phyloP scores from a whole-genome alignment of 2,329 filamentous ascomycete species.

The Coleophoma cylindrospora region DNA sequence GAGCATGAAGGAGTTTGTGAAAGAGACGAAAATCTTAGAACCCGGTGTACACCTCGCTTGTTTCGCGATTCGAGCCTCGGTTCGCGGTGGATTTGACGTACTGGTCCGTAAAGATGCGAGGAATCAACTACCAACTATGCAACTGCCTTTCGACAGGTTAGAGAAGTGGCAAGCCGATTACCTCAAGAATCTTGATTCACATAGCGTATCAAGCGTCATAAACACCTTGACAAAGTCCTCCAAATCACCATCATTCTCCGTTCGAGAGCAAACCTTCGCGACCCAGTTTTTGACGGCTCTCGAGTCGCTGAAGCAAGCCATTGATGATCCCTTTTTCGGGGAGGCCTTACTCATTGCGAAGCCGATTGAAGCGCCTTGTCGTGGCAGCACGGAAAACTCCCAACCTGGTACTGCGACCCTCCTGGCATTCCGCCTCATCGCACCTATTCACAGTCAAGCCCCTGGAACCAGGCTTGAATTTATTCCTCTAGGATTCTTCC shows the following conservation, averaged over 20 bases:
- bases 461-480: constrained; percentile 50
- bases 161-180: constrained; percentile 51
- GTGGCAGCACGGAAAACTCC: constrained; percentile 16
- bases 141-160: constrained; percentile 46
- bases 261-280: constrained; percentile 38
- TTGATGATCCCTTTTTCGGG: constrained; percentile 39
- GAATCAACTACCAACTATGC: constrained; percentile 56
- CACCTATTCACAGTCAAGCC: constrained; percentile 53
- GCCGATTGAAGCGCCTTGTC: constrained; percentile 38
- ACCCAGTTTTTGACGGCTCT: constrained; percentile 38
- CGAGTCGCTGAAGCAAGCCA: constrained; percentile 32
- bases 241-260: constrained; percentile 30
- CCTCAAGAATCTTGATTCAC: constrained; percentile 38
- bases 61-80: constrained; percentile 47
- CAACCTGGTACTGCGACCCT: constrained; percentile 31
- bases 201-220: constrained; percentile 40
- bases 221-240: constrained; percentile 29
- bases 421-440: constrained; percentile 54
- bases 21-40: constrained; percentile 38
- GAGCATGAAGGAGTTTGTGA: constrained; percentile 57
- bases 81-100: constrained; percentile 28
- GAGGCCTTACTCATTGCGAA: constrained; percentile 39
- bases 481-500: constrained; percentile 60
- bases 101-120: constrained; percentile 32
- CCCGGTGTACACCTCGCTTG: constrained; percentile 53